Conservation (phyloP, 306 rosid genomes). For the Arachis stenosperma region DNA sequence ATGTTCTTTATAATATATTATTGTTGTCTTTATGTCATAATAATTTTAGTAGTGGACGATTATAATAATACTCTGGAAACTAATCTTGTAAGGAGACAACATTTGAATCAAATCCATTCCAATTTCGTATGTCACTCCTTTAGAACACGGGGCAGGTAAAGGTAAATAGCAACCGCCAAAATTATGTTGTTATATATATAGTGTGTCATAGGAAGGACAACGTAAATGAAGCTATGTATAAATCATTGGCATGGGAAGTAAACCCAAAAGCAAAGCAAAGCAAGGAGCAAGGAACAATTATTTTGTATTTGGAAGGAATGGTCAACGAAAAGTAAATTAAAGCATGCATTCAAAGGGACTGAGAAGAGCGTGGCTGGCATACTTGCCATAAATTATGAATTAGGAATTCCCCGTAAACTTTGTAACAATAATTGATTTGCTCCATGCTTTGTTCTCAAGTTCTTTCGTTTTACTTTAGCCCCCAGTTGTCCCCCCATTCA, state of each 20-base stretch:
- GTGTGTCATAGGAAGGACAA: slow-evolving; percentile 35
- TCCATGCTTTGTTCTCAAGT: slow-evolving; percentile 26
- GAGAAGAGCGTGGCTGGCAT: background rate
- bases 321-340: background rate
- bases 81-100: background rate
- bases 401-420: background rate
- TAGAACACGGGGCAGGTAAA: no score
- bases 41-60: background rate
- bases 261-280: slow-evolving; percentile 29
- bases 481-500: background rate
- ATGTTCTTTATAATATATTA: background rate
- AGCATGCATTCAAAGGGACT: slow-evolving; percentile 7
- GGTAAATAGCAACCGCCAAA: slow-evolving; percentile 1
- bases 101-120: background rate
- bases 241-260: slow-evolving; percentile 15
- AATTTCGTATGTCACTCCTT: background rate
- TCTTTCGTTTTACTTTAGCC: slow-evolving; percentile 1
- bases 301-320: slow-evolving; percentile 17
- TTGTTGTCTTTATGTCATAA: background rate
- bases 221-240: slow-evolving; percentile 2
- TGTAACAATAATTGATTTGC: slow-evolving; percentile 28
- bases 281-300: slow-evolving; percentile 11
- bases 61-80: background rate
- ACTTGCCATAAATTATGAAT: background rate
- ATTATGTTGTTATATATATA: background rate